phyloP scores from a whole-genome alignment of 208 protist species.

The Crithidia bombi region DNA sequence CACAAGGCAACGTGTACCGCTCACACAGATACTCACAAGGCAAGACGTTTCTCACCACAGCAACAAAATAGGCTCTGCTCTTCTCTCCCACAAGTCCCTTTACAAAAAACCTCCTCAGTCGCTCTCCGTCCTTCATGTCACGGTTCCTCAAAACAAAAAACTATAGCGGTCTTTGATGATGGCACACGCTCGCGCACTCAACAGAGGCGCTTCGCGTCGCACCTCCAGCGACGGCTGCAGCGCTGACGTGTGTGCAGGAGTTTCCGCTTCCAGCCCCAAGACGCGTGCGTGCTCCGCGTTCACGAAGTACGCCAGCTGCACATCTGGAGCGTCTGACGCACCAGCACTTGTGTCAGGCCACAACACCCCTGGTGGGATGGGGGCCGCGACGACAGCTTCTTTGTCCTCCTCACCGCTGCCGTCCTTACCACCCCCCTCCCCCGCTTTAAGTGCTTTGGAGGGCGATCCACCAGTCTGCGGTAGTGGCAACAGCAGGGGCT shows the following conservation, averaged over 20 bases:
- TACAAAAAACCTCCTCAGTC: no score
- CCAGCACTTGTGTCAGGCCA: constrained; percentile 21
- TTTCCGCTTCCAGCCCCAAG: constrained; percentile 21
- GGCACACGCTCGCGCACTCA: constrained; percentile 34
- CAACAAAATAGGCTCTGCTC: no score
- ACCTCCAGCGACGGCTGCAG: neutral
- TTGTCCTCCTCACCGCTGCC: neutral
- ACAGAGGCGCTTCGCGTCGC: constrained; percentile 27
- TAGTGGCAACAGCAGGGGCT: constrained; percentile 26
- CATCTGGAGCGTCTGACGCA: constrained; percentile 19
- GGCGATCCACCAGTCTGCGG: neutral
- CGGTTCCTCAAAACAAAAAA: constrained; percentile 28
- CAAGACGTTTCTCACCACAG: no score
- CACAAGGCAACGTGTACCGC: no score
- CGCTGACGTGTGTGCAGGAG: neutral
- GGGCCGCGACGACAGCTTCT: neutral
- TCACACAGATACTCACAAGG: no score
- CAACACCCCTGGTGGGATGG: constrained; percentile 11
- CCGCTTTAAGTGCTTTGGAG: neutral
- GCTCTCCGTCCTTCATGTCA: no score
- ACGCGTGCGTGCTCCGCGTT: constrained; percentile 18
- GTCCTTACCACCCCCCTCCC: no score
- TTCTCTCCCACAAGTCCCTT: no score
- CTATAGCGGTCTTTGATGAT: constrained; percentile 34
- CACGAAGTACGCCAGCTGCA: constrained; percentile 24